Evolutionary conservation across 805 yeast species (phyloP).

Genomic region (Lachancea sp.): DNA sequence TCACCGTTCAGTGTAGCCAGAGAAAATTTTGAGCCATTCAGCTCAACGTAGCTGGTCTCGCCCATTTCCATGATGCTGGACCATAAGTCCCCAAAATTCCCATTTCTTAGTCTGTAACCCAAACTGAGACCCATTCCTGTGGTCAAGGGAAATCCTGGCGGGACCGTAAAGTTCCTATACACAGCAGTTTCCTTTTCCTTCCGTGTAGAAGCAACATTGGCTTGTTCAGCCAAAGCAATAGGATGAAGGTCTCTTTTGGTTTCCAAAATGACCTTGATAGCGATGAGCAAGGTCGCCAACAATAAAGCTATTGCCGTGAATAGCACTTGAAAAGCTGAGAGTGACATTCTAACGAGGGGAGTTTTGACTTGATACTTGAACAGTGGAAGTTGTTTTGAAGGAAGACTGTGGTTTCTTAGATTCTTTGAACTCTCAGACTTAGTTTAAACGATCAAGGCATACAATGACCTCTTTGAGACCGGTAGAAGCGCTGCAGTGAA

Average conservation of each 20-base stretch:
- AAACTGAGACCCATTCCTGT: conserved; percentile 63
- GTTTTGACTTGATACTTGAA: background rate
- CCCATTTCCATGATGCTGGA: conserved; percentile 38
- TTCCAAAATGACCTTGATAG: conserved; percentile 20
- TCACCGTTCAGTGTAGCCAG: conserved; percentile 22
- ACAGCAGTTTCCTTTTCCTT: conserved; percentile 64
- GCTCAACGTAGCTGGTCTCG: conserved; percentile 14
- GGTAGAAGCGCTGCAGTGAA: too few species aligned
- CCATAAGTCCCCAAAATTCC: conserved; percentile 73
- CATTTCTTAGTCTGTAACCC: conserved; percentile 64
- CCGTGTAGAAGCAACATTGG: conserved; percentile 60
- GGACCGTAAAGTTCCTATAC: conserved; percentile 67
- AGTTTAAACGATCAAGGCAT: too few species aligned
- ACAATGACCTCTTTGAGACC: too few species aligned
- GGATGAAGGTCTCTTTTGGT: conserved; percentile 49
- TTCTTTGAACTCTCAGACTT: too few species aligned
- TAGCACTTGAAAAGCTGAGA: conserved; percentile 6
- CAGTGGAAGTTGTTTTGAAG: too few species aligned
- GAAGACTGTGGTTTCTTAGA: too few species aligned
- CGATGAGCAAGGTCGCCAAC: conserved; percentile 14
- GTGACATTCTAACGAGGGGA: background rate
- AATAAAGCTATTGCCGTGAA: conserved; percentile 10
- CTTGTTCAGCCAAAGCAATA: conserved; percentile 54
- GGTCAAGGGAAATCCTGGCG: conserved; percentile 61
- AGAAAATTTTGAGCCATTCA: conserved; percentile 17